Conservation (phyloP, 768 basidiomycete species). For the Kwoniella pini region DNA sequence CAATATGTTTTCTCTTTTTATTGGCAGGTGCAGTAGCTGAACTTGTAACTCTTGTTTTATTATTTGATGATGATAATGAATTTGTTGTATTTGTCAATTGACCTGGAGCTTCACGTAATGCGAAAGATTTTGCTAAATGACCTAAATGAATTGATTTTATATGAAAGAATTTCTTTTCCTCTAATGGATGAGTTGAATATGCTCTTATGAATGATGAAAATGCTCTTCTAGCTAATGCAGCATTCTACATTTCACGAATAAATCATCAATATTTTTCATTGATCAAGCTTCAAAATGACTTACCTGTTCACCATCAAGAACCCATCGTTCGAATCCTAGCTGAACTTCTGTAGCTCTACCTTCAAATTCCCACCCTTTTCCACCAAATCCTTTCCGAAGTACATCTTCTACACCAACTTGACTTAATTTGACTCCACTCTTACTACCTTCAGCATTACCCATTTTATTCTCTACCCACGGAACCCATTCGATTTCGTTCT, state of each 20-base stretch:
- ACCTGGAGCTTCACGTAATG: constrained; percentile 51
- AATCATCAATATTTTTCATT: neutral
- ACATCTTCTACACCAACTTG: constrained; percentile 70
- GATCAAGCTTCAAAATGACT: constrained; percentile 37
- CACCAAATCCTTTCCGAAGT: constrained; percentile 80
- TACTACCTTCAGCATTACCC: constrained; percentile 58
- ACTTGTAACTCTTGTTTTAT: constrained; percentile 14
- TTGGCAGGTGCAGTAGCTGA: constrained; percentile 23
- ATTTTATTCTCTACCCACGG: constrained; percentile 84
- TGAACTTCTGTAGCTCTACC: constrained; percentile 92
- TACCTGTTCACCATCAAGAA: constrained; percentile 70
- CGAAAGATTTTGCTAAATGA: constrained; percentile 61
- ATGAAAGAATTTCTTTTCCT: constrained; percentile 96
- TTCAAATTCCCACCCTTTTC: constrained; percentile 76
- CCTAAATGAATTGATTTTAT: constrained; percentile 91
- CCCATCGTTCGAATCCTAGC: constrained; percentile 92
- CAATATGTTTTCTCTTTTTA: constrained; percentile 40
- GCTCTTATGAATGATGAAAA: constrained; percentile 92
- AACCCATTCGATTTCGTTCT: constrained; percentile 86
- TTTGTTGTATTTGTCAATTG: constrained; percentile 14
- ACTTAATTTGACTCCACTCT: constrained; percentile 59
- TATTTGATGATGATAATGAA: constrained; percentile 26
- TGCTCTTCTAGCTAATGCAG: constrained; percentile 74
- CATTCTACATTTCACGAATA: constrained; percentile 61
- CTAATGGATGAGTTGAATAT: constrained; percentile 92